phyloP scores from a whole-genome alignment of 768 basidiomycete genomes.

The Phaeolepiota aurea region DNA sequence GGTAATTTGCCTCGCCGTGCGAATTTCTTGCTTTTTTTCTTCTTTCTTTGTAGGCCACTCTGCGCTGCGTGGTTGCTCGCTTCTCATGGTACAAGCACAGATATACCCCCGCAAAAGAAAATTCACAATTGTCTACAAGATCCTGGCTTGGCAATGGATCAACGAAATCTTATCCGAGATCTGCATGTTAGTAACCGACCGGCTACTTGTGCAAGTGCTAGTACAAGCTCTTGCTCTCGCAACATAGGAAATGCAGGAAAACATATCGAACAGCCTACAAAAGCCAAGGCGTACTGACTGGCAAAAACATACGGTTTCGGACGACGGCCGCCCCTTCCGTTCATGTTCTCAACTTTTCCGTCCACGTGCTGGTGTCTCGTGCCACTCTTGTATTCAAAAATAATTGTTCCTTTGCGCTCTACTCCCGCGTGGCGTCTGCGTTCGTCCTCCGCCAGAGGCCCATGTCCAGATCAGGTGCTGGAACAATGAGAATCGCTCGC shows the following conservation, averaged over 20 bases:
- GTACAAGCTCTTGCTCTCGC: constrained; percentile 12
- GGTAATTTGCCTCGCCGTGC: constrained; percentile 10
- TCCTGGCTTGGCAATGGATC: no score
- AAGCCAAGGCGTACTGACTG: no score
- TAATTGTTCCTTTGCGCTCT: no score
- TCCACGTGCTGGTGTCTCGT: background rate
- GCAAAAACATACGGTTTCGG: background rate
- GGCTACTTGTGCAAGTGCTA: constrained; percentile 1
- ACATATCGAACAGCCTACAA: background rate
- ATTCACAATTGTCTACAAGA: no score
- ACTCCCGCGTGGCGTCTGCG: no score
- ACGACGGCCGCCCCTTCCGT: background rate
- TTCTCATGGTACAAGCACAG: background rate
- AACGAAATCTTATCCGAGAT: background rate
- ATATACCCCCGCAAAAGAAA: background rate
- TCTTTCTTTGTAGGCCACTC: constrained; percentile 1
- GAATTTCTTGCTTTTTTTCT: constrained; percentile 9
- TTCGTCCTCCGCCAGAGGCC: constrained; percentile 27
- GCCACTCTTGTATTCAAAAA: background rate
- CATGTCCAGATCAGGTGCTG: constrained; percentile 39
- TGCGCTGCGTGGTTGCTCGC: background rate
- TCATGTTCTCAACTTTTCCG: background rate
- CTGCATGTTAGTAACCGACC: constrained; percentile 1
- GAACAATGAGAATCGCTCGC: constrained; percentile 43
- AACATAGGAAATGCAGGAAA: constrained; percentile 5